Conservation (phyloP, 495 filamentous ascomycete genomes). For the Aspergillus incahuasiensis region DNA sequence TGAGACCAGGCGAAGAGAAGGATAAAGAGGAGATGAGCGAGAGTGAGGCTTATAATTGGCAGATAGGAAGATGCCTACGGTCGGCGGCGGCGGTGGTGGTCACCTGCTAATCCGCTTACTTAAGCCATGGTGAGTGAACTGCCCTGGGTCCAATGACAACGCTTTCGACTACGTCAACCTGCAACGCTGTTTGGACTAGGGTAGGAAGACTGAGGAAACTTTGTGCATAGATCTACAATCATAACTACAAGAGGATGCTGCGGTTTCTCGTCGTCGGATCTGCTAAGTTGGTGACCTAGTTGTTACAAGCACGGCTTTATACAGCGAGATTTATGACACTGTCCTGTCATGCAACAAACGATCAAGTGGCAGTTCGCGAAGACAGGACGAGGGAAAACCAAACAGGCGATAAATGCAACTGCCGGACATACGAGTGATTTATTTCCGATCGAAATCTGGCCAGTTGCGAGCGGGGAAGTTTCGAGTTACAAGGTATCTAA, state of each 20-base stretch:
- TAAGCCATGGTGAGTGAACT: background rate
- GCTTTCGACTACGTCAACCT: background rate
- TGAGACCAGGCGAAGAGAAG: conserved; percentile 1
- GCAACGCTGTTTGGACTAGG: background rate
- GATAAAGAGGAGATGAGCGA: conserved; percentile 12
- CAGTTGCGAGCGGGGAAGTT: background rate
- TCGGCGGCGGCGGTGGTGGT: conserved; percentile 6
- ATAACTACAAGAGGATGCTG: too few species aligned
- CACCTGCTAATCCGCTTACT: conserved; percentile 17
- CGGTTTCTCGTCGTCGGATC: too few species aligned
- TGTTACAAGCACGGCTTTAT: too few species aligned
- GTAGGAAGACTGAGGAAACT: background rate
- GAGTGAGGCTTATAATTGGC: conserved; percentile 11
- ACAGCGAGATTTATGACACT: too few species aligned
- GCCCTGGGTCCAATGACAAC: background rate
- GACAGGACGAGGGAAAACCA: conserved; percentile 6
- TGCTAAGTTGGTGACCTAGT: too few species aligned
- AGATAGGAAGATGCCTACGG: conserved; percentile 20
- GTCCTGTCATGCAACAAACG: too few species aligned
- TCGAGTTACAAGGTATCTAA: background rate
- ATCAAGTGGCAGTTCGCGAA: background rate
- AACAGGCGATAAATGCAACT: conserved; percentile 3
- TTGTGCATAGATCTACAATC: too few species aligned
- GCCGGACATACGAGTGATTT: conserved; percentile 4
- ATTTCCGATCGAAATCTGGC: conserved; percentile 5